Base-by-base conservation (phyloP, 2,329 filamentous ascomycete species). In the Cercospora sojina region DNA sequence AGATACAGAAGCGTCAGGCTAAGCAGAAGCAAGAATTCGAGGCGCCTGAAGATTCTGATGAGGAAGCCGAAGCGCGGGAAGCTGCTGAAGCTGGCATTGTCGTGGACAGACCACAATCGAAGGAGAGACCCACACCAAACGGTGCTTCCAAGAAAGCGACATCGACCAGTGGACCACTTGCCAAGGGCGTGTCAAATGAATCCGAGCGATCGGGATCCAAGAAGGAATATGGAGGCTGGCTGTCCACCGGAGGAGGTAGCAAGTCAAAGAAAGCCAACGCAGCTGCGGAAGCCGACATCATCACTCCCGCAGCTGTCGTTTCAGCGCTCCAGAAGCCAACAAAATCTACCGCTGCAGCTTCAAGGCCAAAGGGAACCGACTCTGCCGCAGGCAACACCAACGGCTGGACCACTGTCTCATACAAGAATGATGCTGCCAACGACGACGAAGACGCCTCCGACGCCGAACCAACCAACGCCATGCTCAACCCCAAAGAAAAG, bases 21-120 rank as follows among this genome's bases (percentile, higher is more conserved):
- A 71, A 73, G 5, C 72, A 74, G 38, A 75, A 79, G 64, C 84
- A 83, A 68, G 88, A 90, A 70, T 87, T 90, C 64, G 88, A 90
- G 74, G 87, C 89, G 71, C 81, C 80, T n/a, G 75, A 80, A 25
- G 81, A 73, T 23, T 88, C 85, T 2, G 86, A 77, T 65, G 76
- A 80, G 3, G 78, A 81, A 8, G 76, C 77, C 13, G 74, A 72
- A 6, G 64, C 67, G 2, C 70, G 61, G 31, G 70, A 79, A 25
- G 64, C 64, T 10, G 64, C 58, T 5, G 74, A 79, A 41, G 69
- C 77, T 25, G 75, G 80, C 32, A 79, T 80, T 47, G 75, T 77
- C 13, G 72, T 77, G n/a, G 74, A 79, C 32, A 67, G 77, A 32
- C 63, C 63, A 41, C 70, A 68, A 9, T 69, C 65, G 20, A 67